Conservation (phyloP, 768 basidiomycete species). For the Naganishia antarctica region DNA sequence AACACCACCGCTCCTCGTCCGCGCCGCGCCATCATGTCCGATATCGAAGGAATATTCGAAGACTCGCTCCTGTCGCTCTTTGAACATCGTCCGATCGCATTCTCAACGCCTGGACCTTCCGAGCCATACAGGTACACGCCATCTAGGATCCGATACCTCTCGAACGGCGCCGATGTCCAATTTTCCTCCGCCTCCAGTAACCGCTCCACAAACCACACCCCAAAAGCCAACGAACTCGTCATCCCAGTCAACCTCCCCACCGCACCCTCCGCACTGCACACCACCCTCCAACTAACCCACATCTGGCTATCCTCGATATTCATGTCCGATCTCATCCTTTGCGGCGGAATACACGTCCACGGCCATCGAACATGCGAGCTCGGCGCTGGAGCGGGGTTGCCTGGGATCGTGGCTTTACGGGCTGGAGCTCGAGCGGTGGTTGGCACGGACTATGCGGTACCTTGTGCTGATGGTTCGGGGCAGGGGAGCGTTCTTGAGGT, state of each 20-base stretch:
- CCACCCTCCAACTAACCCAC: slow-evolving; percentile 42
- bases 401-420: slow-evolving; percentile 33
- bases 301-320: slow-evolving; percentile 43
- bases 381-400: slow-evolving; percentile 45
- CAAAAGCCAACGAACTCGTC: not conserved
- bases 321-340: slow-evolving; percentile 38
- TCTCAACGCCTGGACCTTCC: slow-evolving; percentile 9
- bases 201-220: not conserved
- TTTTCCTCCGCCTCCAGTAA: not conserved
- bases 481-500: slow-evolving; percentile 18
- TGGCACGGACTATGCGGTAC: slow-evolving; percentile 42
- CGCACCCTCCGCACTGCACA: slow-evolving; percentile 40
- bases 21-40: not conserved
- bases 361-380: slow-evolving; percentile 37
- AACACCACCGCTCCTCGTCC: not conserved
- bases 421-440: slow-evolving; percentile 31
- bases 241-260: slow-evolving; percentile 36
- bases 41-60: slow-evolving; percentile 24
- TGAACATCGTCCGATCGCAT: slow-evolving; percentile 26
- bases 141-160: not conserved
- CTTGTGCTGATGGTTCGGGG: not conserved
- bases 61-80: slow-evolving; percentile 27
- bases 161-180: not conserved
- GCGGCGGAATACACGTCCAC: slow-evolving; percentile 17
- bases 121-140: slow-evolving; percentile 25